Conservation (phyloP, 306 rosid species). For the Vigna reflexopilosa region DNA sequence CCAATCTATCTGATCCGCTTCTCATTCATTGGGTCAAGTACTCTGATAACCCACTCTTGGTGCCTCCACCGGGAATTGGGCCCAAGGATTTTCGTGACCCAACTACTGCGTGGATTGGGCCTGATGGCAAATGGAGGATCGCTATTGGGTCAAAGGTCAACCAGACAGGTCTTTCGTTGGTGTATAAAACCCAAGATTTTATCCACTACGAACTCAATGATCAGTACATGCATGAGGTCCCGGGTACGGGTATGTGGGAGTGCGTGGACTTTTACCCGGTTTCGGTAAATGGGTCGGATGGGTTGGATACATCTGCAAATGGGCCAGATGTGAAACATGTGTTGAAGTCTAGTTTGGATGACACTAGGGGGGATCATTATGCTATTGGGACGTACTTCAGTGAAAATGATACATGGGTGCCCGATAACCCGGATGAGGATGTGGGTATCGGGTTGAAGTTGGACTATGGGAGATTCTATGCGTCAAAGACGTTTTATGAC, state of each 20-base stretch:
- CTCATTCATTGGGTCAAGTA: conserved; percentile 80
- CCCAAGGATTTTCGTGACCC: conserved; percentile 75
- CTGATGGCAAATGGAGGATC: conserved; percentile 67
- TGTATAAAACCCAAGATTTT: conserved; percentile 66
- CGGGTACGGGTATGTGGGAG: conserved; percentile 97
- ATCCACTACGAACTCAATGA: conserved; percentile 48
- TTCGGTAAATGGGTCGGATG: conserved; percentile 56
- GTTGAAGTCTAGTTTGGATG: conserved; percentile 80
- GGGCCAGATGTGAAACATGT: conserved; percentile 70
- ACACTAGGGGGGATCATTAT: conserved; percentile 64
- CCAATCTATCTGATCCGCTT: conserved; percentile 82
- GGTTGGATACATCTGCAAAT: conserved; percentile 68
- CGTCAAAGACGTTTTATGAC: conserved; percentile 85
- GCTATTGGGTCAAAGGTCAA: conserved; percentile 64
- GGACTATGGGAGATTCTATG: conserved; percentile 89
- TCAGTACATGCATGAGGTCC: conserved; percentile 59
- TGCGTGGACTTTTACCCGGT: conserved; percentile 88
- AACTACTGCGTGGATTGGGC: conserved; percentile 73
- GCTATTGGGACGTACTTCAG: conserved; percentile 70
- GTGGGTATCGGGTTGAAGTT: conserved; percentile 79
- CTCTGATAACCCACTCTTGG: conserved; percentile 64
- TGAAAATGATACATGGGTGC: conserved; percentile 81
- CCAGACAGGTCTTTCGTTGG: conserved; percentile 57
- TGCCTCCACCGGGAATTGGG: conserved; percentile 63
- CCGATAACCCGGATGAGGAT: conserved; percentile 79